Evolutionary conservation across 768 basidiomycete genomes (phyloP).

Genomic region (Glaciozyma martinii): DNA sequence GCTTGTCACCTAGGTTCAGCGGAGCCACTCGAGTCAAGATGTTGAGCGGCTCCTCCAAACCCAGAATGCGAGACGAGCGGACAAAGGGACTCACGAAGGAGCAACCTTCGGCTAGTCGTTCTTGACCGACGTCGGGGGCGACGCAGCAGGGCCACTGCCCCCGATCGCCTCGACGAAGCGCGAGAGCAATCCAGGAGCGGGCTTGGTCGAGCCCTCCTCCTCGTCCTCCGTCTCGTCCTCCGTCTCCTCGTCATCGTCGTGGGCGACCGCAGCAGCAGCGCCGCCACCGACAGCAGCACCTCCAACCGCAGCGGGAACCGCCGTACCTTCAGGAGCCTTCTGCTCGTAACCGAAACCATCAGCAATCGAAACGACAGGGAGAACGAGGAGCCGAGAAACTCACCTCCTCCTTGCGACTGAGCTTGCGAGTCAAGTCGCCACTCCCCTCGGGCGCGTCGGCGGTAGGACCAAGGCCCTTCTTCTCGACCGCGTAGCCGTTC

Average conservation of each 20-base stretch:
- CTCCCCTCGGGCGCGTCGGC: background rate
- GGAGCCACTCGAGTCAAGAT: too few relatives aligned
- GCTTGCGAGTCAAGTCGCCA: background rate
- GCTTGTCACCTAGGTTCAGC: too few relatives aligned
- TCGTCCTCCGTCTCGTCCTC: background rate
- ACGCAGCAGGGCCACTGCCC: background rate
- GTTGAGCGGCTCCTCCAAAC: too few relatives aligned
- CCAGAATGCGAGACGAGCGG: too few relatives aligned
- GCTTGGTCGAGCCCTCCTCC: background rate
- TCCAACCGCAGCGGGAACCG: background rate
- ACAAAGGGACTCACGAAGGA: too few relatives aligned
- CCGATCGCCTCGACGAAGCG: conserved; percentile 14
- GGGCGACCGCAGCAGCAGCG: too few relatives aligned
- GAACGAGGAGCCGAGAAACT: background rate
- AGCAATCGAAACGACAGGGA: background rate
- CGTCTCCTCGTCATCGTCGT: background rate
- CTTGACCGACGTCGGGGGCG: too few relatives aligned
- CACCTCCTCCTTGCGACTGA: background rate
- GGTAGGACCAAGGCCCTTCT: conserved; percentile 23
- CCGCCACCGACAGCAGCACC: too few relatives aligned
- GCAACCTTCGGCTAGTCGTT: too few relatives aligned
- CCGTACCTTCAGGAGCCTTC: background rate
- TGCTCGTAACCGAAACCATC: background rate
- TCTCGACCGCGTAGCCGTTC: conserved; percentile 34
- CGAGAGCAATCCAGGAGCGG: background rate